Base-by-base conservation (phyloP, 441 rosid genomes). In the Gossypium schwendimanii region DNA sequence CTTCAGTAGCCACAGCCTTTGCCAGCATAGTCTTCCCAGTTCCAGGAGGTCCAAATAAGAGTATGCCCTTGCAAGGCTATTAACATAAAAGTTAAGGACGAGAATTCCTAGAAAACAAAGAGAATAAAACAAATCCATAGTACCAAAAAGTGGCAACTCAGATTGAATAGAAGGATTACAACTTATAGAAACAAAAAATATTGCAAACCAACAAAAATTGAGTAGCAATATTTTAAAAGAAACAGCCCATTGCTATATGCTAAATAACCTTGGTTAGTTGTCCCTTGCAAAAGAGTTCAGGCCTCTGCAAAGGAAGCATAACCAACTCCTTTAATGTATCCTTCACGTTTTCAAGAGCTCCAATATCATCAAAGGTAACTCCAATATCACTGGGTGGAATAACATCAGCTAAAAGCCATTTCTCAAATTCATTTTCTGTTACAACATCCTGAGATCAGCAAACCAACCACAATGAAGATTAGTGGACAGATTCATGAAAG, bases 11-110 rank as follows among this genome's bases (percentile, higher is more conserved):
- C 63, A 94, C 93, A 4, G 97, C 97, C 84, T 91, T 94, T 14
- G 97, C 97, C 50, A 94, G 87, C 96, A 94, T 91, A 23, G 97
- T 91, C 82, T 94, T 94, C 33, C 98, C 97, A 20, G 97, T 94
- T 64, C 98, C 96, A 71, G 98, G 98, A 49, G 96, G 98, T 77
- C 98, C 98, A 84, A 94, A 94, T 72, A 90, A 76, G 71, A 93
- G 87, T 75, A 91, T 90, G 58, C 97, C 97, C 85, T 90, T 93
- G 84, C 94, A 91, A 80, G 97, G 97, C 94, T 93, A 85, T 65
- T 54, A 1, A 10, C 82, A 77, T 26, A 73, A 44, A 26, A 44
- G 70, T 67, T 72, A 59, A 39, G 11, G 20, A 21, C 6, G 31
- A 70, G 64, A 21, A 70, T 24, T 65, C 21, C 31, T 47, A n/a